These are phyloP conservation scores for Trametes pubescens DNA, from an alignment of 1,284 basidiomycete species.

Conservation along the genomic window DNA sequence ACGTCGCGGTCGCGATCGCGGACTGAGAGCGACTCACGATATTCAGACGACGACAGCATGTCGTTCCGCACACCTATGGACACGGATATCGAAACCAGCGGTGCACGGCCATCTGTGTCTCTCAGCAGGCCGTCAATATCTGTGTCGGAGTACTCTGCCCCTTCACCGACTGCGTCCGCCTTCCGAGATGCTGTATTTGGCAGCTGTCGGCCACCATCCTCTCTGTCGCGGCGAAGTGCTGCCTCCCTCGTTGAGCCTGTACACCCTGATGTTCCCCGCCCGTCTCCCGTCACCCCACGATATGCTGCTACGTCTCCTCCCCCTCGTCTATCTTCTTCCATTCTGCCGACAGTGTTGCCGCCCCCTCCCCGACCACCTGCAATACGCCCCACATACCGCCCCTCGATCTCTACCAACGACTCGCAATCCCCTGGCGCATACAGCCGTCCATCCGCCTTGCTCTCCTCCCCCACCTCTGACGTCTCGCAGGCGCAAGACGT, in stretches of 20 bases:
- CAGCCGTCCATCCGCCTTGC: constrained; percentile 28
- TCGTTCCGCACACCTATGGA: constrained; percentile 44
- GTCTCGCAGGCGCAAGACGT: constrained; percentile 23
- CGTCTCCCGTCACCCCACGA: constrained; percentile 42
- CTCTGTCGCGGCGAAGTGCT: constrained; percentile 45
- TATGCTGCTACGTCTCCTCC: constrained; percentile 59
- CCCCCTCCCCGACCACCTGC: constrained; percentile 65
- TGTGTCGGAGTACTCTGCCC: constrained; percentile 61
- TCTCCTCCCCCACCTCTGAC: constrained; percentile 25
- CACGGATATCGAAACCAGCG: constrained; percentile 47
- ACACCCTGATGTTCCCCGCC: constrained; percentile 14
- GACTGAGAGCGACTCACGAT: constrained; percentile 40
- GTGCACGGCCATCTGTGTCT: constrained; percentile 42
- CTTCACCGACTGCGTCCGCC: constrained; percentile 75
- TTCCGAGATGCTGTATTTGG: constrained; percentile 66
- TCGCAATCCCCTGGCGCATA: constrained; percentile 39
- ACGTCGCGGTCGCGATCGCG: constrained; percentile 37
- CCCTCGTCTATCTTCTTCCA: constrained; percentile 57
- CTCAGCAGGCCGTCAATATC: constrained; percentile 51
- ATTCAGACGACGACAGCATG: constrained; percentile 44
- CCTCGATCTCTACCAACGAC: constrained; percentile 38
- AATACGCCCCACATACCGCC: constrained; percentile 42
- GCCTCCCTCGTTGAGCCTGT: constrained; percentile 34
- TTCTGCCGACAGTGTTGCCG: constrained; percentile 49
- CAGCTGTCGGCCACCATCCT: constrained; percentile 44